Evolutionary conservation across 2,329 filamentous ascomycete species (phyloP).

Genomic region (Colletotrichum eremochloae): DNA sequence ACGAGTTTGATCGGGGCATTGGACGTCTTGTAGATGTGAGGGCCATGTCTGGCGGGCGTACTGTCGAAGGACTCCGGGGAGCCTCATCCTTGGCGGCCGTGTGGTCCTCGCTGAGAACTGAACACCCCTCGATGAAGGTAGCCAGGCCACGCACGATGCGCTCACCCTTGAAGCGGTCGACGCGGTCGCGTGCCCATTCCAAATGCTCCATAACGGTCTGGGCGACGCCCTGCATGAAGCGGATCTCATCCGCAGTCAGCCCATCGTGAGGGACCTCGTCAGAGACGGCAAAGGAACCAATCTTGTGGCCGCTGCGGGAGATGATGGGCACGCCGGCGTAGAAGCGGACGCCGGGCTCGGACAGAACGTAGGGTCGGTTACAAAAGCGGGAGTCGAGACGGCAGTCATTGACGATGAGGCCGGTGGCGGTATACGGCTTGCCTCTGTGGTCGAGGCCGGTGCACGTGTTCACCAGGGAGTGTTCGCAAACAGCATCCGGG

Average conservation of each 20-base stretch:
- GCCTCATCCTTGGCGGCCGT: conserved; percentile 20
- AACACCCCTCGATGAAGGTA: conserved; percentile 66
- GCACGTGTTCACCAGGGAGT: conserved; percentile 45
- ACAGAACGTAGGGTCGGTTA: conserved; percentile 49
- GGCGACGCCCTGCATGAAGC: conserved; percentile 69
- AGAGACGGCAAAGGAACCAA: conserved; percentile 72
- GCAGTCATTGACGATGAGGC: conserved; percentile 50
- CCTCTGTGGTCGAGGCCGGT: conserved; percentile 46
- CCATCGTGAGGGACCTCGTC: conserved; percentile 68
- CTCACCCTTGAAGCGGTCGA: conserved; percentile 65
- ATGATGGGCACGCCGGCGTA: conserved; percentile 68
- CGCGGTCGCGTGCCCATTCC: conserved; percentile 66
- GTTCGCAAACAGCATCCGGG: conserved; percentile 52
- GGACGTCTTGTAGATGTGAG: conserved; percentile 26
- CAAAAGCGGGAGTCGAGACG: conserved; percentile 51
- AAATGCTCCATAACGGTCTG: conserved; percentile 71
- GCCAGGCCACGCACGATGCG: conserved; percentile 68
- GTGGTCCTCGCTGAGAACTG: conserved; percentile 42
- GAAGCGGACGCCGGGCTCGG: conserved; percentile 52
- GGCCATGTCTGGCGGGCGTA: conserved; percentile 34
- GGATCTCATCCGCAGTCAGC: conserved; percentile 60
- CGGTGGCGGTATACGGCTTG: conserved; percentile 47
- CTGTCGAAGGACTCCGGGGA: conserved; percentile 19
- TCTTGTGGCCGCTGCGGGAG: conserved; percentile 65
- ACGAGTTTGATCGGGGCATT: conserved; percentile 26